Conservation (phyloP, 78 protist species). For the Cavenderia fasciculata region DNA sequence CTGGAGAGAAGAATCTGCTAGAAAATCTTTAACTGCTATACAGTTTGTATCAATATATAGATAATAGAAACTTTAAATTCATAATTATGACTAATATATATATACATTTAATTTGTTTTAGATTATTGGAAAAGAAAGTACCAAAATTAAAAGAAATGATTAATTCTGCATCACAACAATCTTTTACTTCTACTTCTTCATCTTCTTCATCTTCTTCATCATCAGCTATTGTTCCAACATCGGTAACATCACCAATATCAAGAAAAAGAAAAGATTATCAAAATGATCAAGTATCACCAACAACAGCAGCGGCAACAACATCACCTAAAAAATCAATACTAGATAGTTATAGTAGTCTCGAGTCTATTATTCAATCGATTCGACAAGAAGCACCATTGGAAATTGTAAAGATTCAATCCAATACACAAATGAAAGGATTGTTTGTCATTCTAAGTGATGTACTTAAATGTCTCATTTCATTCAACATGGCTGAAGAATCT, state of each 20-base stretch:
- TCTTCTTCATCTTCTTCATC: neutral
- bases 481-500: conserved; percentile 41
- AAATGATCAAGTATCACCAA: too few species aligned
- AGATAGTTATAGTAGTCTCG: conserved; percentile 22
- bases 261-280: too few species aligned
- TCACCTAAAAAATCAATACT: conserved; percentile 26
- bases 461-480: conserved; percentile 49
- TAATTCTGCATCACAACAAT: neutral
- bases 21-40: conserved; percentile 12
- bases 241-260: neutral
- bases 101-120: neutral
- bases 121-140: conserved; percentile 9
- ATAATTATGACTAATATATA: neutral
- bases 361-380: conserved; percentile 11
- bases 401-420: conserved; percentile 46
- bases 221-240: neutral
- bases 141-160: too few species aligned
- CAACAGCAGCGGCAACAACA: conserved; percentile 31
- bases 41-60: neutral
- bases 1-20: conserved; percentile 51
- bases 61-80: neutral
- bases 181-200: neutral
- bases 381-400: conserved; percentile 51
- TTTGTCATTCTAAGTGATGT: conserved; percentile 39
- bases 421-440: conserved; percentile 24